Conservation (phyloP, 805 yeast genomes). For the Saturnispora besseyi region DNA sequence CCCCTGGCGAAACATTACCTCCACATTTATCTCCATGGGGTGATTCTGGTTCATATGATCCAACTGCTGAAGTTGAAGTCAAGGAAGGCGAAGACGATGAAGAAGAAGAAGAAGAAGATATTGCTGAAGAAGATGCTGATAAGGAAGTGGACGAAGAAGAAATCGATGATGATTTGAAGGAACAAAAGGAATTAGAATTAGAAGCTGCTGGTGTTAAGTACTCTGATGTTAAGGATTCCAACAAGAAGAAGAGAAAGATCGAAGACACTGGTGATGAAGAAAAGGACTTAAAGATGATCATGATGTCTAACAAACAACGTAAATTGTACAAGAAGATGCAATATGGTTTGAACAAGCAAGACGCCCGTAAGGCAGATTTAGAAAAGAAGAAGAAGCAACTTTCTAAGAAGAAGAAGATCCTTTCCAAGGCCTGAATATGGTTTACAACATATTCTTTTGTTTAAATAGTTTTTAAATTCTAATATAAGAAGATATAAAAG, state of each 20-base stretch:
- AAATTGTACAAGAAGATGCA: constrained; percentile 92
- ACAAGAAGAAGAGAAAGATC: constrained; percentile 26
- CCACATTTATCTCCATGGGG: constrained; percentile 99
- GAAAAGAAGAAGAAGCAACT: constrained; percentile 44
- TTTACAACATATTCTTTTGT: not conserved
- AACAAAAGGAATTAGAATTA: constrained; percentile 77
- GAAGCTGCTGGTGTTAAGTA: constrained; percentile 84
- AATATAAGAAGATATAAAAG: too few relatives aligned
- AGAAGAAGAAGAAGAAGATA: constrained; percentile 41
- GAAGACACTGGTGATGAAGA: constrained; percentile 44
- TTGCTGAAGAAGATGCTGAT: constrained; percentile 43
- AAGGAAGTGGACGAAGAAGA: constrained; percentile 43
- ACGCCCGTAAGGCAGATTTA: constrained; percentile 60
- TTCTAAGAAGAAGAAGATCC: constrained; percentile 40
- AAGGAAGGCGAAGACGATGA: constrained; percentile 35
- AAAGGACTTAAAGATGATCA: constrained; percentile 73
- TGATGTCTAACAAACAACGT: constrained; percentile 97
- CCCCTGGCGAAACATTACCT: constrained; percentile 92
- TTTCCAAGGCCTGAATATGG: constrained; percentile 8
- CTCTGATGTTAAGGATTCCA: constrained; percentile 40
- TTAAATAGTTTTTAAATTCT: not conserved
- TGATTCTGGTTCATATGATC: constrained; percentile 85
- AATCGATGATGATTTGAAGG: constrained; percentile 31
- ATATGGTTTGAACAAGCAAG: constrained; percentile 78
- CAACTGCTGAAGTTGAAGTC: constrained; percentile 43